Evolutionary conservation across 2,329 filamentous ascomycete genomes (phyloP), one percentile per base, ranked within the genome.

Genomic region (Fonsecaea pugnacius): DNA sequence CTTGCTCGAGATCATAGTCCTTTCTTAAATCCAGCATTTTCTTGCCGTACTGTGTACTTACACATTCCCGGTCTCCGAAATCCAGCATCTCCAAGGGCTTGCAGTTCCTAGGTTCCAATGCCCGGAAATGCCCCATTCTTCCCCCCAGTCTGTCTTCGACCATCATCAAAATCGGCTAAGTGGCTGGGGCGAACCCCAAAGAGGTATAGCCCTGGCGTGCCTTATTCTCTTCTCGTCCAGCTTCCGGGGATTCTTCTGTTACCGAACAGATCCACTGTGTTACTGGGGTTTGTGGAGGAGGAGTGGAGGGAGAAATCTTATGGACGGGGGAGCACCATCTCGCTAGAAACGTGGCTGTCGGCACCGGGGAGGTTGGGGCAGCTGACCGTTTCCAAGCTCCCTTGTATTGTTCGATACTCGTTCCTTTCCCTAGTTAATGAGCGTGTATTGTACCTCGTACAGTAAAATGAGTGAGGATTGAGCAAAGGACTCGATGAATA

Each of bases 161-260:
- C n/a, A n/a, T n/a, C 38, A 18, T 43, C 18, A 46, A 10, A 46
- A 21, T 5, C 27, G 8, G 40, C 21, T 46, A 24, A 46, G 40
- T 18, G 40, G n/a, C 6, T 9, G 21, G 35, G 27, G 43, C 21
- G 21, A 24, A 16, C 21, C 21, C 43, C 21, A 48, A 48, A 48
- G 18, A 10, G 43, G 43, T n/a, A 14, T 14, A 40, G 38, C 38
- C 4, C 14, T 16, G 10, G 43, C 3, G 21, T 21, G 18, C 18
- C 10, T 24, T 18, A 21, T 27, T 10, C 10, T 14, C 21, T 48
- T 48, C 21, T 27, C 18, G 21, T 24, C 43, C 18, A 3, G 9
- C 18, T 21, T 8, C 54, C 63, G 63, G 63, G 54, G 50, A 51
- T 65, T 65, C 63, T 65, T 65, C 63, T 65, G 50, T 58, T 43